Base-by-base conservation (phyloP, 768 basidiomycete species). In the Pleurotus giganteus region DNA sequence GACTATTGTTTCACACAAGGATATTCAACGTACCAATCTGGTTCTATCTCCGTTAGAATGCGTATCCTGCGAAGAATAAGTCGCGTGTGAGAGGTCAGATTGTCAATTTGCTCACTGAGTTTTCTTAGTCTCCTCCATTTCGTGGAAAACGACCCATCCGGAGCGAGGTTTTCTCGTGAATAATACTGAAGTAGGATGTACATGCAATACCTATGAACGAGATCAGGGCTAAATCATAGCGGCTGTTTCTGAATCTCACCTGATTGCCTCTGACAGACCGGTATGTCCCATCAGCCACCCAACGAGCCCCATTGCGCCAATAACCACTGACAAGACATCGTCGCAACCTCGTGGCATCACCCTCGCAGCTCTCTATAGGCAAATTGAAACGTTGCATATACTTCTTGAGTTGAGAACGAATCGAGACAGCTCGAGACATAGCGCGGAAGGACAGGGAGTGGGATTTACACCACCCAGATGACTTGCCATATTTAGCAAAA, bases 101-200 rank as follows among this genome's bases (percentile, higher is more conserved):
- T 19, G 27, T n/a, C 21, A 4, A 29, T 7, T 24, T 13, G 19
- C 89, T 63, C 61, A 91, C 91, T 91, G 95, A 37, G 85, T 86
- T 66, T 94, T 97, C 60, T 93, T 95, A 0, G 97, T 98, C 69
- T 98, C 96, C 63, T 98, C 88, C 74, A 97, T 86, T 67, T 98
- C 94, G 63, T 98, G 94, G 64, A 88, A 98, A 7, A 99, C 76
- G 3, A 99, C 91, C 92, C 94, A 98, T 5, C 91, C 91, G 1
- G 89, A 88, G 21, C 85, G 81, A 7, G 97, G 91, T 64, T 91
- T 94, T 39, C 97, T 75, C 0, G 93, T 97, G 66, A 98, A 98
- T 49, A 98, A 72, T 5, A 97, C 93, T 1, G 95, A 97, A 5
- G 87, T 92, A 1, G 97, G 96, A 68, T 98, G 96, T 3, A 93